Percentiles rank a stretch among this genome's conserved stretches.
phyloP scores from a whole-genome alignment of 306 rosid genomes.

The Sicyos edulis region DNA sequence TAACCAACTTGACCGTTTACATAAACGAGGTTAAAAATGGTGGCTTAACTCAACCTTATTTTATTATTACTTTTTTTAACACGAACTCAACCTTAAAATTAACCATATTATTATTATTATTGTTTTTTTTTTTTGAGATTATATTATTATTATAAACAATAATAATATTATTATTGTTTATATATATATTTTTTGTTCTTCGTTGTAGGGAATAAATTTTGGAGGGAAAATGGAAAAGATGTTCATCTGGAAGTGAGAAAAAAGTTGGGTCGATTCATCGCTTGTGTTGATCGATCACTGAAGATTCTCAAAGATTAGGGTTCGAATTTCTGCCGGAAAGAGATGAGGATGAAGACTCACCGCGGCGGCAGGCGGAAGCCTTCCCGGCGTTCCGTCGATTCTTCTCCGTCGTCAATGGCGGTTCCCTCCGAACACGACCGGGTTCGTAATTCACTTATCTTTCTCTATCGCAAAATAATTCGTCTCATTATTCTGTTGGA shows the following conservation, averaged over 20 bases:
- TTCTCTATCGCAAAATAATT: neutral
- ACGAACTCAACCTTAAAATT: too few species aligned
- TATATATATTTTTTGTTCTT: neutral
- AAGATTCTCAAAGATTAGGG: slow-evolving; percentile 9
- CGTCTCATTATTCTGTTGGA: neutral
- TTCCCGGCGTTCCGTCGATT: too few species aligned
- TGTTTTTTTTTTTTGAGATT: too few species aligned
- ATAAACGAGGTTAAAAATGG: too few species aligned
- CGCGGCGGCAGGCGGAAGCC: slow-evolving; percentile 5
- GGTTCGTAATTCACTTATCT: neutral
- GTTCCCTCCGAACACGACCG: neutral
- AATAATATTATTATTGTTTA: too few species aligned
- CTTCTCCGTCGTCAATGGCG: neutral
- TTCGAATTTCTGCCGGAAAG: neutral
- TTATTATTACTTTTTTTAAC: too few species aligned
- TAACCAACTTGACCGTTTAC: too few species aligned
- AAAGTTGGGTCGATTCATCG: too few species aligned
- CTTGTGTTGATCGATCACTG: neutral
- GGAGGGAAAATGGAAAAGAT: neutral
- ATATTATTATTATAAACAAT: too few species aligned
- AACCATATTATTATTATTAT: too few species aligned
- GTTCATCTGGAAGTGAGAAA: neutral
- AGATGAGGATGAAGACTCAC: slow-evolving; percentile 18
- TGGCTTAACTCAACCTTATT: too few species aligned
- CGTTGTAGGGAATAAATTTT: neutral